phyloP scores from a whole-genome alignment of 2,329 filamentous ascomycete genomes.

The Pseudocercospora vitis region DNA sequence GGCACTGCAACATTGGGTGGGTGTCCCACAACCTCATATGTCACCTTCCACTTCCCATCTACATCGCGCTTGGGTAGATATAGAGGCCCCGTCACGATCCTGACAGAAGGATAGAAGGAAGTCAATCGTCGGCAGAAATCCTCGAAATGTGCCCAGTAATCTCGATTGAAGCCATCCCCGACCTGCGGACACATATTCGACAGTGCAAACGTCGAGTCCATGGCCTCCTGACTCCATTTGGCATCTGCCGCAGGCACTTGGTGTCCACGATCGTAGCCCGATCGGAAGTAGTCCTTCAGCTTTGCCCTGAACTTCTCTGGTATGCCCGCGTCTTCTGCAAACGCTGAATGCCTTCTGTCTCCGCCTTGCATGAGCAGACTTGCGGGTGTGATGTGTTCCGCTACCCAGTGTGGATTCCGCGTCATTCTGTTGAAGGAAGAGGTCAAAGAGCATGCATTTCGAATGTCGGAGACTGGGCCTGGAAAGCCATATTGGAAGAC shows the following conservation, averaged over 20 bases:
- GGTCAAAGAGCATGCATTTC: slow-evolving; percentile 71
- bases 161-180: slow-evolving; percentile 95
- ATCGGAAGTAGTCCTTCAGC: slow-evolving; percentile 91
- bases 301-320: slow-evolving; percentile 85
- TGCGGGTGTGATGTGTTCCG: slow-evolving; percentile 90
- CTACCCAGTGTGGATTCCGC: slow-evolving; percentile 87
- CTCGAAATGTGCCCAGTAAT: slow-evolving; percentile 99
- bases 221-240: slow-evolving; percentile 90
- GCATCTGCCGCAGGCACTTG: slow-evolving; percentile 96
- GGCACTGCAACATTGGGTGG: slow-evolving; percentile 94
- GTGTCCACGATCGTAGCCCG: slow-evolving; percentile 92
- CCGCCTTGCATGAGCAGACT: slow-evolving; percentile 74
- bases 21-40: slow-evolving; percentile 91
- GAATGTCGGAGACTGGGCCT: slow-evolving; percentile 81
- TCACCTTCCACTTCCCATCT: slow-evolving; percentile 94
- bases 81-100: slow-evolving; percentile 88
- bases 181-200: slow-evolving; percentile 99
- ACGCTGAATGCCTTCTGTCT: slow-evolving; percentile 80
- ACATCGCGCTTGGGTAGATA: slow-evolving; percentile 83
- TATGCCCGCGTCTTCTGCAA: slow-evolving; percentile 76
- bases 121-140: slow-evolving; percentile 91
- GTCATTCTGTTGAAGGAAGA: slow-evolving; percentile 88
- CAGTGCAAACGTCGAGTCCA: slow-evolving; percentile 92
- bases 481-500: slow-evolving; percentile 71
- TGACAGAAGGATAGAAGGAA: slow-evolving; percentile 75